Evolutionary conservation across 202 grass and related monocot genomes (phyloP).

Genomic region (Thinopyrum obtusiflorum): DNA sequence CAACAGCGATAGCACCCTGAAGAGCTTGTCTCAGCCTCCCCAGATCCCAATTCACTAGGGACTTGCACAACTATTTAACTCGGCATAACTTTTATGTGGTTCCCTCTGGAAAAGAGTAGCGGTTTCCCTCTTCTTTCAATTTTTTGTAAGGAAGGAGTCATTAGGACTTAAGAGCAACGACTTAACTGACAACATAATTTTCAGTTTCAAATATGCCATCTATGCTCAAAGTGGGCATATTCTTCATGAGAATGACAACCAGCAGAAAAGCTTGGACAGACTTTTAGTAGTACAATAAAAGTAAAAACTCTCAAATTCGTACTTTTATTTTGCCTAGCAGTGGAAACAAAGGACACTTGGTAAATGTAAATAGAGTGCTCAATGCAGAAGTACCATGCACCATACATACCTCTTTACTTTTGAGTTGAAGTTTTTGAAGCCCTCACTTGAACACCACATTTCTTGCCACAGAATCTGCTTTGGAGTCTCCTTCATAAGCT

Average conservation of each 20-base stretch:
- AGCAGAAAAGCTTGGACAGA: background rate
- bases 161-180: conserved; percentile 9
- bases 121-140: background rate
- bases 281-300: background rate
- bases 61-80: conserved; percentile 10
- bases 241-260: background rate
- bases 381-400: conserved; percentile 30
- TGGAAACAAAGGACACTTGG: background rate
- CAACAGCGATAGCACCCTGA: background rate
- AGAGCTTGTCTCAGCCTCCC: conserved; percentile 14
- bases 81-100: background rate
- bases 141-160: conserved; percentile 18
- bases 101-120: conserved; percentile 21
- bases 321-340: conserved; percentile 23
- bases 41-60: conserved; percentile 18
- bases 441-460: conserved; percentile 97
- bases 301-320: background rate
- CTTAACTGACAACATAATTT: conserved; percentile 8
- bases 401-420: conserved; percentile 81
- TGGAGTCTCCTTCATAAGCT: conserved; percentile 97
- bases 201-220: conserved; percentile 4
- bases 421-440: conserved; percentile 82
- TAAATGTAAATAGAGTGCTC: conserved; percentile 11
- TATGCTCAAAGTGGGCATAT: background rate
- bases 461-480: conserved; percentile 90